Percentiles rank a stretch among this genome's conserved stretches.
Evolutionary conservation across 2,329 filamentous ascomycete genomes (phyloP).

Genomic region (Fusarium piperis): DNA sequence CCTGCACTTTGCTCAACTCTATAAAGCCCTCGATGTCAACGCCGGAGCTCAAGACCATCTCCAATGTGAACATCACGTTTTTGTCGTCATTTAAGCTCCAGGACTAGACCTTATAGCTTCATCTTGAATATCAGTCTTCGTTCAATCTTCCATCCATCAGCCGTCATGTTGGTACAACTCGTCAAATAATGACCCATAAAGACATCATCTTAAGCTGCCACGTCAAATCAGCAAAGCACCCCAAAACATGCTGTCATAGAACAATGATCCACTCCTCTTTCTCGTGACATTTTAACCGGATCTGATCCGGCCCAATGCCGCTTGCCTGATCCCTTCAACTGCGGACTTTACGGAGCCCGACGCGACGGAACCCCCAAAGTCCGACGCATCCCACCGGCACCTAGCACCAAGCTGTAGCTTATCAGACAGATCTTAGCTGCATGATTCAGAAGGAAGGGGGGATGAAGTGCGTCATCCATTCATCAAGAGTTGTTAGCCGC

Average conservation of each 20-base stretch:
- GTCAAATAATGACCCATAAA: neutral
- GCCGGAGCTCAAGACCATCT: neutral
- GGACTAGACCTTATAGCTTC: neutral
- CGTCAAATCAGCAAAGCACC: neutral
- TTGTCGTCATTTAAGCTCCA: neutral
- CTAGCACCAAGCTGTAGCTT: constrained; percentile 29
- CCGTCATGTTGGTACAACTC: neutral
- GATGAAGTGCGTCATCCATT: constrained; percentile 32
- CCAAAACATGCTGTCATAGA: constrained; percentile 3
- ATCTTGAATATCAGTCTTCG: neutral
- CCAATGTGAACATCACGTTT: neutral
- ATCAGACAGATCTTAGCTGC: constrained; percentile 34
- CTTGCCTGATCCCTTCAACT: constrained; percentile 4
- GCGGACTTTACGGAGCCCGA: constrained; percentile 29
- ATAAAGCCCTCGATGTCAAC: neutral
- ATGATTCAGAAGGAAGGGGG: constrained; percentile 13
- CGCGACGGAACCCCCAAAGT: constrained; percentile 7
- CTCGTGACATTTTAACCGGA: neutral
- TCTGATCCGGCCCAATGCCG: neutral
- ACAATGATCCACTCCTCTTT: neutral
- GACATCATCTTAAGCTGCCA: neutral
- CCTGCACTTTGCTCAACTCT: neutral
- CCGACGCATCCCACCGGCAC: constrained; percentile 8
- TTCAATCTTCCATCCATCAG: neutral
- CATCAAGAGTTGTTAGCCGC: constrained; percentile 5